Evolutionary conservation across 2,329 filamentous ascomycete species (phyloP).

Genomic region (Colletotrichum abscissum): DNA sequence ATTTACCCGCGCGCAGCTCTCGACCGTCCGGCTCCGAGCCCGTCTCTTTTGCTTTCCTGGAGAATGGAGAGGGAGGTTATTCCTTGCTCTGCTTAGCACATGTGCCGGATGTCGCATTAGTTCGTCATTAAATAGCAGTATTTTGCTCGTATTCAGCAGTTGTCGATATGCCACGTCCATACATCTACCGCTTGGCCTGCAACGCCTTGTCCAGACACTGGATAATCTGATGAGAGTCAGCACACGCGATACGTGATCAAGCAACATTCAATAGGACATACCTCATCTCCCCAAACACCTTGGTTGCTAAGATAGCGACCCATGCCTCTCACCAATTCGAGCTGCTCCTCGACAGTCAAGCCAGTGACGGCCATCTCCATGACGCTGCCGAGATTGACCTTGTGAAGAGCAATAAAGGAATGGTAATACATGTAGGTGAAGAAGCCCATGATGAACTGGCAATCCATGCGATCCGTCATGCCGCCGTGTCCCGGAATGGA

Average conservation of each 20-base stretch:
- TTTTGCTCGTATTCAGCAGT: background rate
- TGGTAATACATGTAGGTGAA: constrained; percentile 99
- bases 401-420: constrained; percentile 92
- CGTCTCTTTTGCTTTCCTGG: background rate
- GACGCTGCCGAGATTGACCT: constrained; percentile 85
- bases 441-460: constrained; percentile 99
- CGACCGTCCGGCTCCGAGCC: background rate
- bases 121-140: constrained; percentile 35
- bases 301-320: constrained; percentile 74
- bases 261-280: constrained; percentile 48
- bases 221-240: constrained; percentile 42
- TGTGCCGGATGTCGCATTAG: constrained; percentile 30
- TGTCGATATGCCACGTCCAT: background rate
- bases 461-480: constrained; percentile 99
- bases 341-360: constrained; percentile 87
- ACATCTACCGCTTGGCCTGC: constrained; percentile 38
- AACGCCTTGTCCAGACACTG: constrained; percentile 47
- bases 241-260: constrained; percentile 40
- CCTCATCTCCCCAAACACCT: constrained; percentile 57
- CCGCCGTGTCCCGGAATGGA: constrained; percentile 97
- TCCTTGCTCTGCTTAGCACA: constrained; percentile 11
- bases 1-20: constrained; percentile 23
- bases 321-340: constrained; percentile 79
- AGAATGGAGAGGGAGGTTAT: constrained; percentile 1
- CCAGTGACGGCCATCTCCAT: constrained; percentile 93